A percentile compares a stretch with the other conserved stretches of the same genome.
These are phyloP conservation scores for Aspergillus brasiliensis DNA, from an alignment of 2,329 filamentous ascomycete species.

Conservation along the genomic window DNA sequence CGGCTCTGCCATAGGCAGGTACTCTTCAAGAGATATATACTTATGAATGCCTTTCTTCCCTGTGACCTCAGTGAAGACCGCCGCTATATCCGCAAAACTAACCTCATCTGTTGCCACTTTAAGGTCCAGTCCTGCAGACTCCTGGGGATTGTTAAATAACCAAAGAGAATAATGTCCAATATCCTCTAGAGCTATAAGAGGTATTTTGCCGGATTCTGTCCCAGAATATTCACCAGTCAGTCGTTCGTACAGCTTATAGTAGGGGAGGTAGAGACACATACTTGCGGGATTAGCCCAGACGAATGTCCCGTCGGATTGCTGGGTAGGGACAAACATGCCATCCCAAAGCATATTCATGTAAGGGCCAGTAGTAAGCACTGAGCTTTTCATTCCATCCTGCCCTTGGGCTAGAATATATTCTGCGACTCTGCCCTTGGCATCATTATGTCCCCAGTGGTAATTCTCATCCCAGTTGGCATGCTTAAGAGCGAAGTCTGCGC, in stretches of 20 bases:
- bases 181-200: slow-evolving; percentile 16
- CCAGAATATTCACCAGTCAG: too few species aligned
- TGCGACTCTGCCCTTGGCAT: slow-evolving; percentile 2
- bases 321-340: too few species aligned
- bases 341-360: slow-evolving; percentile 49
- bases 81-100: not conserved
- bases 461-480: not conserved
- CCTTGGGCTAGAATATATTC: not conserved
- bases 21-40: not conserved
- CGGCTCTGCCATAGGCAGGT: not conserved
- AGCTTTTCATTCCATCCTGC: slow-evolving; percentile 33
- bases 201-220: too few species aligned
- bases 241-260: too few species aligned
- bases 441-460: slow-evolving; percentile 1
- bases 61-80: not conserved
- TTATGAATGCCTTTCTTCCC: not conserved
- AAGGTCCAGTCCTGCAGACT: slow-evolving; percentile 19
- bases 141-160: slow-evolving; percentile 20
- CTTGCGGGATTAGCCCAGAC: too few species aligned
- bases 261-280: too few species aligned
- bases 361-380: slow-evolving; percentile 47
- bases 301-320: too few species aligned
- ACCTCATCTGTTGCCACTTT: slow-evolving; percentile 18
- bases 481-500: not conserved
- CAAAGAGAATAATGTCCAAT: slow-evolving; percentile 20